These are phyloP conservation scores for Arabidopsis suecica DNA, from an alignment of 345 rosid species.

Conservation along the genomic window DNA sequence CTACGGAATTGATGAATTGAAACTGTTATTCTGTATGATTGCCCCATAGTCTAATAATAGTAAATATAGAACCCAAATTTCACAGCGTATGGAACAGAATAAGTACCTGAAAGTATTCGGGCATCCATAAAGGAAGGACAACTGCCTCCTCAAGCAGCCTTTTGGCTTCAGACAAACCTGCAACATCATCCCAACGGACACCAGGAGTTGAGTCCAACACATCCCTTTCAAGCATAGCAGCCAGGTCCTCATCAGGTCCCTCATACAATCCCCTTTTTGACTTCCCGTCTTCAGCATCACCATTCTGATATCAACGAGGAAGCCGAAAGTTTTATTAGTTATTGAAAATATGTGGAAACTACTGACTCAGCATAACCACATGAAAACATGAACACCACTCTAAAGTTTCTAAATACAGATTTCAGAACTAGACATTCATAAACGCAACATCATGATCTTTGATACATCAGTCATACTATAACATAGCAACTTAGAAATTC, in stretches of 20 bases:
- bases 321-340: slow-evolving; percentile 12
- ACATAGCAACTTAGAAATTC: slow-evolving; percentile 9
- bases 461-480: slow-evolving; percentile 17
- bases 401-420: background rate
- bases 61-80: slow-evolving; percentile 12
- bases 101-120: slow-evolving; percentile 97
- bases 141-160: slow-evolving; percentile 99
- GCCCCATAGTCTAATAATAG: slow-evolving; percentile 12
- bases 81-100: slow-evolving; percentile 8
- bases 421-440: background rate
- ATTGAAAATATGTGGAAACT: background rate
- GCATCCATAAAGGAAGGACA: slow-evolving; percentile 99
- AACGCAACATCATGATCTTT: slow-evolving; percentile 21
- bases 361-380: slow-evolving; percentile 14
- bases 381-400: background rate
- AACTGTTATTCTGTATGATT: slow-evolving; percentile 12
- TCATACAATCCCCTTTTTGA: slow-evolving; percentile 81
- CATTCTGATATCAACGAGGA: slow-evolving; percentile 60
- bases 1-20: slow-evolving; percentile 1
- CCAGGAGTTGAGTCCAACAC: slow-evolving; percentile 97
- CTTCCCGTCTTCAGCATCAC: slow-evolving; percentile 95
- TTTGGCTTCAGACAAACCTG: slow-evolving; percentile 98
- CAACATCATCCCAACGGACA: slow-evolving; percentile 99
- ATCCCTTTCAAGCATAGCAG: slow-evolving; percentile 99
- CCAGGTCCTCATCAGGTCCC: slow-evolving; percentile 98